Conservation (phyloP, 2,329 filamentous ascomycete species). For the Tolypocladium amazonense region DNA sequence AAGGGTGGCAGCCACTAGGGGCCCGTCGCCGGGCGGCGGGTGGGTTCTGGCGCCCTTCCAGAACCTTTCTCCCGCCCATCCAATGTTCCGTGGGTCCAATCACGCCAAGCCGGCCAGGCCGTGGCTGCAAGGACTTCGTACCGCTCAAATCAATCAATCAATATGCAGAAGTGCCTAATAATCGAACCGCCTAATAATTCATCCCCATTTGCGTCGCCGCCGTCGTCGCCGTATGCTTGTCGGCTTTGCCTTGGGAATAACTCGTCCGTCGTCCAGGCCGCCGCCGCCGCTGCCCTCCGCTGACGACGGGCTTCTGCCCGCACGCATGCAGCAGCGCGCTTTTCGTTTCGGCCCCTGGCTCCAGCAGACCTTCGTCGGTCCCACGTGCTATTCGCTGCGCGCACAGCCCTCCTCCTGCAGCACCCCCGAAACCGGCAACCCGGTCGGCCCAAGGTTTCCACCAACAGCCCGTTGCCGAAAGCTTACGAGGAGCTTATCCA, state of each 20-base stretch:
- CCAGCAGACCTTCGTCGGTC: not conserved
- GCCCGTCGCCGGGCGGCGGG: not conserved
- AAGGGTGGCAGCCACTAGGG: not conserved
- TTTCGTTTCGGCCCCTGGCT: not conserved
- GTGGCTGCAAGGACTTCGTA: too few relatives aligned
- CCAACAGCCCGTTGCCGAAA: not conserved
- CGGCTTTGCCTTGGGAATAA: not conserved
- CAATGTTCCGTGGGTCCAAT: not conserved
- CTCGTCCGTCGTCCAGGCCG: not conserved
- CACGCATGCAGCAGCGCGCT: not conserved
- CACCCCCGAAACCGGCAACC: not conserved
- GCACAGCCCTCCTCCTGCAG: not conserved
- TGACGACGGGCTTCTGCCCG: not conserved
- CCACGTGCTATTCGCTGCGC: not conserved
- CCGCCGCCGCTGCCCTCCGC: too few relatives aligned
- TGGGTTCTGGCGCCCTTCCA: not conserved
- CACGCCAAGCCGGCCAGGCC: not conserved
- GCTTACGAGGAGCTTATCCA: not conserved
- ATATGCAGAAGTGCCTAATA: too few relatives aligned
- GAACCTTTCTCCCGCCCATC: not conserved
- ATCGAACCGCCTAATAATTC: too few relatives aligned
- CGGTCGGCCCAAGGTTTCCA: not conserved
- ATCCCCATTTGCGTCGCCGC: too few relatives aligned
- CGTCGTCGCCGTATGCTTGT: not conserved
- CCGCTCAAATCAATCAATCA: too few relatives aligned